Percentiles rank a stretch among this genome's conserved stretches.
Conservation (phyloP, 495 filamentous ascomycete species). For the Hyaloscypha finlandica region DNA sequence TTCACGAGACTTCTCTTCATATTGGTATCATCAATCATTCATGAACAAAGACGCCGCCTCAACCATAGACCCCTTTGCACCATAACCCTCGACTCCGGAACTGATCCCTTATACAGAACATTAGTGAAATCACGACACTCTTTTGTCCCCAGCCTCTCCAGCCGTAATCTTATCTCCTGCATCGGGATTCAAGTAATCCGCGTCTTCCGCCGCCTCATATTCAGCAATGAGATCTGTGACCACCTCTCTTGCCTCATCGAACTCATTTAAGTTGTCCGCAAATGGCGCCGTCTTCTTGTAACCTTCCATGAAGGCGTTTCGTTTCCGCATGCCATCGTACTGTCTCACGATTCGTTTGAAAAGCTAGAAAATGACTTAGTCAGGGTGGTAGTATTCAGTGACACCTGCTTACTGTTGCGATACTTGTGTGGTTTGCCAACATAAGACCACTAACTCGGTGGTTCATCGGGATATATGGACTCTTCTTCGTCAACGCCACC, state of each 20-base stretch:
- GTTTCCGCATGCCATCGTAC: slow-evolving; percentile 90
- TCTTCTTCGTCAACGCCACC: slow-evolving; percentile 94
- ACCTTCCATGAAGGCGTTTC: slow-evolving; percentile 92
- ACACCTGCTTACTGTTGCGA: slow-evolving; percentile 67
- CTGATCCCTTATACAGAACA: background rate
- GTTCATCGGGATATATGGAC: slow-evolving; percentile 86
- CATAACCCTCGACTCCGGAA: slow-evolving; percentile 17
- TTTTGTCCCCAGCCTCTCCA: slow-evolving; percentile 30
- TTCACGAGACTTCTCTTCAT: background rate
- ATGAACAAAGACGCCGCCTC: slow-evolving; percentile 18
- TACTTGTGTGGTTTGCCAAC: slow-evolving; percentile 97
- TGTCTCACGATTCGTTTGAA: slow-evolving; percentile 91
- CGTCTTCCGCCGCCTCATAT: slow-evolving; percentile 92
- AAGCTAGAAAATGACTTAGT: slow-evolving; percentile 44
- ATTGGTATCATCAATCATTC: slow-evolving; percentile 33
- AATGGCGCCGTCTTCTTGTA: slow-evolving; percentile 96
- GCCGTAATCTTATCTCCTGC: slow-evolving; percentile 20
- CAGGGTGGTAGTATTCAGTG: slow-evolving; percentile 15
- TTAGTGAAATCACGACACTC: slow-evolving; percentile 21
- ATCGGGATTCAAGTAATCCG: slow-evolving; percentile 66
- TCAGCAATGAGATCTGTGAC: slow-evolving; percentile 86
- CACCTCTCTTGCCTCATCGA: slow-evolving; percentile 89
- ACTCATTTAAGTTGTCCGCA: slow-evolving; percentile 85
- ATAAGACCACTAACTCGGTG: slow-evolving; percentile 96
- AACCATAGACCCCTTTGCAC: slow-evolving; percentile 5